A percentile compares a stretch with the other conserved stretches of the same genome.
Conservation (phyloP, 306 rosid species). For the Sophora flavescens region DNA sequence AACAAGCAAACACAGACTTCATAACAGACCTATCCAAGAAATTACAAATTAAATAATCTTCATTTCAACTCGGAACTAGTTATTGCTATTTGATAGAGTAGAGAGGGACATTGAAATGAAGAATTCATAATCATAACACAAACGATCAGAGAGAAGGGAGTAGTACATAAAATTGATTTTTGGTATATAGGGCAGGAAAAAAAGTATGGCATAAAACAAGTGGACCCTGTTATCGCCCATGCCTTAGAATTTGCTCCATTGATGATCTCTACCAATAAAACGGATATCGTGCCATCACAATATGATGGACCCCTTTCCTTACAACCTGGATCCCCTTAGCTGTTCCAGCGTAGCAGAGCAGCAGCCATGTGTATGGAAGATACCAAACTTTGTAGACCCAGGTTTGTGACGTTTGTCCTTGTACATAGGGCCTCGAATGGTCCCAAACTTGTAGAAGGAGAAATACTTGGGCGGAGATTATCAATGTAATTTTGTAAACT, state of each 20-base stretch:
- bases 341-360: slow-evolving; percentile 54
- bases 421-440: slow-evolving; percentile 44
- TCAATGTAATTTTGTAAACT: background rate
- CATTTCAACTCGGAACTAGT: background rate
- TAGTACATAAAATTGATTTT: slow-evolving; percentile 15
- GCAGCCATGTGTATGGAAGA: slow-evolving; percentile 53
- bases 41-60: background rate
- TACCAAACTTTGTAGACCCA: slow-evolving; percentile 51
- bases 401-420: slow-evolving; percentile 44
- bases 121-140: background rate
- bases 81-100: slow-evolving; percentile 19
- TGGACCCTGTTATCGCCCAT: slow-evolving; percentile 43
- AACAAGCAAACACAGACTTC: slow-evolving; percentile 38
- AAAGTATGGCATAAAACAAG: slow-evolving; percentile 31
- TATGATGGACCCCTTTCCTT: slow-evolving; percentile 46
- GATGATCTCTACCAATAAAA: slow-evolving; percentile 50
- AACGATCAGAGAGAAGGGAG: background rate
- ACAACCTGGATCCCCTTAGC: slow-evolving; percentile 68
- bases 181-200: background rate
- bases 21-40: slow-evolving; percentile 33
- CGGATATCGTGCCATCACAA: slow-evolving; percentile 41
- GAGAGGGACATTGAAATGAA: slow-evolving; percentile 13
- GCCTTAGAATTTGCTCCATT: slow-evolving; percentile 30
- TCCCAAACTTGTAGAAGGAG: slow-evolving; percentile 46
- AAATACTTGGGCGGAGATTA: background rate